phyloP scores from a whole-genome alignment of 2,329 filamentous ascomycete genomes.

The Diaporthe velutina region DNA sequence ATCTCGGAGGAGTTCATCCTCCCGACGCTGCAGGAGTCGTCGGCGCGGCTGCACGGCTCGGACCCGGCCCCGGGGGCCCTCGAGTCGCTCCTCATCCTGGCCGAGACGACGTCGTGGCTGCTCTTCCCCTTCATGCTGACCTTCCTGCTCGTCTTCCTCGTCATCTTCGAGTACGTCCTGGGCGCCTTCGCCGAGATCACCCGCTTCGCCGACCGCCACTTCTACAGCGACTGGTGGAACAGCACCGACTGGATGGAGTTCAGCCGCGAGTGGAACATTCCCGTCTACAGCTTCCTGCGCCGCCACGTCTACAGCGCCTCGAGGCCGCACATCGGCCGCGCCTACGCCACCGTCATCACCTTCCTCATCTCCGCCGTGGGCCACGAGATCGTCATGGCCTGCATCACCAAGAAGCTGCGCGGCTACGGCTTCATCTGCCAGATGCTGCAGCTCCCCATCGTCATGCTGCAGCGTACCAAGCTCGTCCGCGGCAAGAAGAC shows the following conservation, averaged over 20 bases:
- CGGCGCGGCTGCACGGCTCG: constrained; percentile 61
- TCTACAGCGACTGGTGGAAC: constrained; percentile 86
- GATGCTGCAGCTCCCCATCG: constrained; percentile 97
- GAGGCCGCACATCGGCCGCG: constrained; percentile 79
- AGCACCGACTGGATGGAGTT: constrained; percentile 95
- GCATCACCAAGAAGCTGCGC: constrained; percentile 95
- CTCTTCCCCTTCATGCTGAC: constrained; percentile 98
- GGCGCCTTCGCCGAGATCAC: constrained; percentile 96
- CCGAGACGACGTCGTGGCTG: constrained; percentile 90
- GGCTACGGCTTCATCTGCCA: constrained; percentile 95
- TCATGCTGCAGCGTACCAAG: constrained; percentile 86
- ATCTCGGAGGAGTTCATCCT: constrained; percentile 96
- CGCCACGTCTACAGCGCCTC: constrained; percentile 93
- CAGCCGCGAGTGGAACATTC: constrained; percentile 96
- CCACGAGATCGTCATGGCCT: constrained; percentile 97
- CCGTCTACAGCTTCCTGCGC: constrained; percentile 94
- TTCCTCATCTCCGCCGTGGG: constrained; percentile 91
- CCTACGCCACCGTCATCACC: constrained; percentile 86
- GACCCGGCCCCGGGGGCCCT: constrained; percentile 54
- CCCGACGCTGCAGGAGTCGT: constrained; percentile 84
- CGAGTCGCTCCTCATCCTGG: constrained; percentile 83
- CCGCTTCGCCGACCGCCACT: constrained; percentile 91
- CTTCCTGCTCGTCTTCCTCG: constrained; percentile 94
- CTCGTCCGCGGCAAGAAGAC: constrained; percentile 81
- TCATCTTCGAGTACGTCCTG: constrained; percentile 97